These are phyloP conservation scores for Sisymbrium altissimum DNA, from an alignment of 345 rosid species.

Conservation along the genomic window DNA sequence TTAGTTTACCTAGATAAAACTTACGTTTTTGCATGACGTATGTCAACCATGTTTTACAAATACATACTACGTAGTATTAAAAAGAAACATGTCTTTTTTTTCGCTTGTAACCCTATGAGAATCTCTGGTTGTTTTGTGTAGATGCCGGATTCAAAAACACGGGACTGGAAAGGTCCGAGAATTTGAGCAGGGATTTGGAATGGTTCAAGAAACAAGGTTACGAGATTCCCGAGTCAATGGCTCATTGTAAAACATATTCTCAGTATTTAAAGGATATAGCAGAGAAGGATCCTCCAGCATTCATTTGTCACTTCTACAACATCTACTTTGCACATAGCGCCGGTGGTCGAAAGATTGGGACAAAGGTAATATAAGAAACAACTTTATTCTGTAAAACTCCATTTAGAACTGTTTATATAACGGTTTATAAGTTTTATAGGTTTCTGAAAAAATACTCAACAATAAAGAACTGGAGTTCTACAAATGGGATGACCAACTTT, in stretches of 20 bases:
- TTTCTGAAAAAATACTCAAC: conserved; percentile 57
- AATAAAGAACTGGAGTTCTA: conserved; percentile 66
- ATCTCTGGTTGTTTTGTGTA: not conserved
- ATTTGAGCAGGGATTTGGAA: not conserved
- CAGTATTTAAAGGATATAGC: conserved; percentile 22
- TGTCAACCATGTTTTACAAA: not conserved
- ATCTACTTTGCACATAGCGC: conserved; percentile 46
- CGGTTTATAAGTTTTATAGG: conserved; percentile 29
- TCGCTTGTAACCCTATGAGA: not conserved
- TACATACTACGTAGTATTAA: not conserved
- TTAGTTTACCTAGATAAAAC: not conserved
- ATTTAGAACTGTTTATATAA: too few relatives aligned
- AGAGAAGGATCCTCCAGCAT: conserved; percentile 75
- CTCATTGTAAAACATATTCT: conserved; percentile 59
- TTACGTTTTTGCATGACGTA: not conserved
- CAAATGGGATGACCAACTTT: conserved; percentile 76
- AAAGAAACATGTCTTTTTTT: too few relatives aligned
- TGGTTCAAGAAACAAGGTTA: conserved; percentile 1
- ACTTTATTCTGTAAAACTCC: not conserved
- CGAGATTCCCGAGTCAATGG: not conserved
- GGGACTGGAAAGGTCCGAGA: not conserved
- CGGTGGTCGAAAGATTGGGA: not conserved
- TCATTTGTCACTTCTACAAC: conserved; percentile 89
- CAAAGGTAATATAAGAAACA: not conserved
- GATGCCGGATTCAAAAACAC: not conserved